Base-by-base conservation (phyloP, 805 yeast genomes). In the Teunomyces tritomae region DNA sequence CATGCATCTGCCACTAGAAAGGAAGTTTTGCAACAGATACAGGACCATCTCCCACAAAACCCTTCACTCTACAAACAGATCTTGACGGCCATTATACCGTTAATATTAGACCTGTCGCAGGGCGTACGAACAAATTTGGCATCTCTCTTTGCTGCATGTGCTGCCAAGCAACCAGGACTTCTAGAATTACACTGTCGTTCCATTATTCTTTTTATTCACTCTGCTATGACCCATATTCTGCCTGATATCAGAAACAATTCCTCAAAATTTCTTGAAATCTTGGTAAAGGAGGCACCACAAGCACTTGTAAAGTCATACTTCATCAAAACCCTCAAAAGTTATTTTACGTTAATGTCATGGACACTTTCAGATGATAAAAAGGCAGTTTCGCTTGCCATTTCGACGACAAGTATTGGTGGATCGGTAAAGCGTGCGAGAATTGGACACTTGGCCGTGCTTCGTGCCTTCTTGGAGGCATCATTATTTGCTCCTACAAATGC, bases 191-290 rank as follows among this genome's bases (percentile, higher is more conserved):
- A 86, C 70, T 70, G 83, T 58, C 68, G 82, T 51, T 67, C 73
- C 16, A 60, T 86, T 46, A 76, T 87, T n/a, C 73, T 92, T 28
- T 91, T 86, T 62, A 74, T 92, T 13, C 87, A 86, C 56, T 85
- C 92, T 45, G 95, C 96, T 3, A 92, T 94, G 97, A 87, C 97
- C 13, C 97, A 94, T 63, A 86, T 94, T 35, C 78, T 78, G 28
- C 83, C 89, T 1, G 82, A 81, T 3, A 83, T 94, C 26, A 78
- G 96, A 47, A 79, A 80, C 39, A 90, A 87, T 50, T 82, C 96
- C 1, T 80, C 92, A 0, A 79, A 77, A 49, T 87, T 86, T 56
- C 67, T 91, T 24, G 72, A 76, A 34, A 73, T 83, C 3, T 61
- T 90, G 46, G 62, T 89, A n/a, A 71, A 76, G 39, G 67, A 75